Conservation (phyloP, 2,329 filamentous ascomycete genomes). For the Fusarium devonianum region DNA sequence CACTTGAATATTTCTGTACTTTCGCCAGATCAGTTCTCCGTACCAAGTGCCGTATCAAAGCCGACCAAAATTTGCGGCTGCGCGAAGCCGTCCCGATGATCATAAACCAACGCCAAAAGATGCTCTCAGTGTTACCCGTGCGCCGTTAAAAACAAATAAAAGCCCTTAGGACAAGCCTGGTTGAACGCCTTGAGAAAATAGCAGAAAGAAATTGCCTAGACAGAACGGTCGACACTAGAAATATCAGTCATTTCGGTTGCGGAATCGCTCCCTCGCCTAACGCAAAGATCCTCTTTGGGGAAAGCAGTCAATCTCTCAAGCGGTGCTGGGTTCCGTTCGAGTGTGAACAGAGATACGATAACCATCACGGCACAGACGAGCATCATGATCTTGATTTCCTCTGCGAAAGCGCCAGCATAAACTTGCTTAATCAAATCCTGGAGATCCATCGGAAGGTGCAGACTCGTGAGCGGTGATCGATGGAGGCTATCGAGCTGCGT, state of each 20-base stretch:
- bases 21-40: background rate
- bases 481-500: slow-evolving; percentile 53
- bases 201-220: slow-evolving; percentile 8
- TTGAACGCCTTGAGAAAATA: background rate
- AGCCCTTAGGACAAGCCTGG: background rate
- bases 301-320: slow-evolving; percentile 44
- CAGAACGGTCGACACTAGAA: slow-evolving; percentile 30
- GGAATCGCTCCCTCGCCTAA: slow-evolving; percentile 48
- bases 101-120: slow-evolving; percentile 15
- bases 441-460: slow-evolving; percentile 45
- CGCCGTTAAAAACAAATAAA: background rate
- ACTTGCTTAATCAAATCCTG: slow-evolving; percentile 49
- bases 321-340: slow-evolving; percentile 52
- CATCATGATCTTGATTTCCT: slow-evolving; percentile 57
- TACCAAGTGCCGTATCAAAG: background rate
- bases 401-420: slow-evolving; percentile 56
- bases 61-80: background rate
- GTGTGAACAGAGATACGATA: slow-evolving; percentile 52
- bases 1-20: no score
- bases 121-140: slow-evolving; percentile 14
- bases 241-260: slow-evolving; percentile 48
- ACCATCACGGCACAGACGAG: slow-evolving; percentile 54
- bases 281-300: slow-evolving; percentile 40
- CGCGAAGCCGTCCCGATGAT: background rate
- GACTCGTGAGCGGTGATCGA: slow-evolving; percentile 52